phyloP scores from a whole-genome alignment of 768 basidiomycete species.

The Favolaschia claudopus region DNA sequence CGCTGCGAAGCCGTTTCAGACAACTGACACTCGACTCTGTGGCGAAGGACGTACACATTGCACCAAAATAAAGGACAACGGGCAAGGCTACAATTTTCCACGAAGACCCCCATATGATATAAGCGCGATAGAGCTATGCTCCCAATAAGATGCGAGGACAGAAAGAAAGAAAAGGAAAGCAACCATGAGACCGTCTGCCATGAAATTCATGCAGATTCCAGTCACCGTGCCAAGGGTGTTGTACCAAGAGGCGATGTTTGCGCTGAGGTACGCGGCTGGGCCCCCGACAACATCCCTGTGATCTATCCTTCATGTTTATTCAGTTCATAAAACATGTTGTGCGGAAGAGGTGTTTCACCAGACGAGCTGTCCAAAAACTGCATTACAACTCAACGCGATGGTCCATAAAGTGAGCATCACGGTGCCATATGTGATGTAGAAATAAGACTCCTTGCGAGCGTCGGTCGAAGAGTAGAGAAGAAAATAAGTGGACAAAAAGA shows the following conservation, averaged over 20 bases:
- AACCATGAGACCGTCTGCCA: slow-evolving; percentile 47
- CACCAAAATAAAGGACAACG: slow-evolving; percentile 30
- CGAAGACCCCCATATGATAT: slow-evolving; percentile 37
- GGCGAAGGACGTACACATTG: slow-evolving; percentile 28
- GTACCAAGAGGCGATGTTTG: slow-evolving; percentile 38
- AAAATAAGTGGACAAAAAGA: slow-evolving; percentile 30
- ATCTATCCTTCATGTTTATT: too few species aligned
- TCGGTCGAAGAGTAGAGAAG: slow-evolving; percentile 20
- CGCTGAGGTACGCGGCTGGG: slow-evolving; percentile 34
- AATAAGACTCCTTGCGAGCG: slow-evolving; percentile 24
- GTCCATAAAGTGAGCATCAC: slow-evolving; percentile 40
- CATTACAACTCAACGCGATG: slow-evolving; percentile 35
- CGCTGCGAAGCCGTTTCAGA: slow-evolving; percentile 20
- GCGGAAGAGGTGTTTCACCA: too few species aligned
- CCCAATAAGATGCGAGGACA: background rate
- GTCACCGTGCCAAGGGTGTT: slow-evolving; percentile 38
- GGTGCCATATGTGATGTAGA: slow-evolving; percentile 32
- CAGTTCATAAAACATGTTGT: too few species aligned
- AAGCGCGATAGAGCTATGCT: slow-evolving; percentile 47
- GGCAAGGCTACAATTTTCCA: slow-evolving; percentile 27
- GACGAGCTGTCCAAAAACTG: slow-evolving; percentile 39
- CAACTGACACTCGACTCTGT: background rate
- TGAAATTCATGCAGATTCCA: slow-evolving; percentile 38
- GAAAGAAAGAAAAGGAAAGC: background rate
- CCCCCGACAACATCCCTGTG: slow-evolving; percentile 38